These are phyloP conservation scores for Marvania coccoides DNA, from an alignment of 139 green algal genomes.

Conservation along the genomic window DNA sequence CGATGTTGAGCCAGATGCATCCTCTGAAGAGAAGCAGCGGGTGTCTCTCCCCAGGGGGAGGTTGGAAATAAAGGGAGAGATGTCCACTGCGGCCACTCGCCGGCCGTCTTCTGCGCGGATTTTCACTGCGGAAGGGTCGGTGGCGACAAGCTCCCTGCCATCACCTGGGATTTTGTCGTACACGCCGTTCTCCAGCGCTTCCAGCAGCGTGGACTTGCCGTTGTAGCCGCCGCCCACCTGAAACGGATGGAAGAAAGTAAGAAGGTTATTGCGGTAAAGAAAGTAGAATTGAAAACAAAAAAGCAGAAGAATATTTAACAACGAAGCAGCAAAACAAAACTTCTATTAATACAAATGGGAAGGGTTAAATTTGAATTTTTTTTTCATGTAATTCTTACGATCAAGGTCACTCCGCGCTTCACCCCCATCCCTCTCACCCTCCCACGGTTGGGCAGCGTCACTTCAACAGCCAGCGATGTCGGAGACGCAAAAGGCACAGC, in stretches of 20 bases:
- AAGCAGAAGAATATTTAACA: background rate
- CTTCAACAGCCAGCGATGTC: constrained; percentile 19
- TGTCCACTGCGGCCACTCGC: constrained; percentile 49
- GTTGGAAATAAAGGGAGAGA: constrained; percentile 59
- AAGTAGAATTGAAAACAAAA: background rate
- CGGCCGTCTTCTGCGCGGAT: constrained; percentile 62
- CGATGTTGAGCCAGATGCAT: constrained; percentile 54
- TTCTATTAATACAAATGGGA: no score
- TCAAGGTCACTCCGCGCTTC: constrained; percentile 51
- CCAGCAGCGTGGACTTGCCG: constrained; percentile 62
- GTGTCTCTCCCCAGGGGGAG: constrained; percentile 47
- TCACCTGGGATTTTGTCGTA: constrained; percentile 69
- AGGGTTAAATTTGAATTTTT: no score
- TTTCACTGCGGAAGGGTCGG: constrained; percentile 41
- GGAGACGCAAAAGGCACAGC: constrained; percentile 42
- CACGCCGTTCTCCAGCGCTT: constrained; percentile 54
- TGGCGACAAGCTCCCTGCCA: constrained; percentile 56
- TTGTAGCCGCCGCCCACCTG: constrained; percentile 55
- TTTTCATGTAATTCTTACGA: no score
- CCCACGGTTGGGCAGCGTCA: constrained; percentile 45
- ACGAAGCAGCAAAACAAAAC: no score
- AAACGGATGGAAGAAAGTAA: background rate
- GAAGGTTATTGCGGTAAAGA: no score
- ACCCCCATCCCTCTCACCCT: constrained; percentile 52
- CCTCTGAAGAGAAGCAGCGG: constrained; percentile 33